These are phyloP conservation scores for Vaccinium corymbosum DNA, from an alignment of 148 eudicot species.

Conservation along the genomic window DNA sequence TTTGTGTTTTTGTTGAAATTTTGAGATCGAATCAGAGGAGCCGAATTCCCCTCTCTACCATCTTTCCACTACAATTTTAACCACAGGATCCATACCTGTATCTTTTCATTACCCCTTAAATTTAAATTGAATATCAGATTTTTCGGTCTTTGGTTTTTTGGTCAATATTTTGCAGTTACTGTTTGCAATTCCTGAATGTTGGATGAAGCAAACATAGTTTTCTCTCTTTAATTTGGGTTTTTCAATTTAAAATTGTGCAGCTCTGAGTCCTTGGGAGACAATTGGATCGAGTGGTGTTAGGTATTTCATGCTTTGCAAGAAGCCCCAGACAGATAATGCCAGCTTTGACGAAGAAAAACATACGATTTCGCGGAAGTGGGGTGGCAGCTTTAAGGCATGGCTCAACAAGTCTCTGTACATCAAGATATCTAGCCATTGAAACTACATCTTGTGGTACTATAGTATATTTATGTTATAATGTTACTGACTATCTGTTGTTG, in stretches of 20 bases:
- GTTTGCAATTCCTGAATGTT: too few species aligned
- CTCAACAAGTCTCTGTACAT: conserved; percentile 59
- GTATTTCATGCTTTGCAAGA: conserved; percentile 55
- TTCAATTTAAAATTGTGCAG: conserved; percentile 18
- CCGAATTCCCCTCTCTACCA: too few species aligned
- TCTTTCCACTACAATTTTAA: too few species aligned
- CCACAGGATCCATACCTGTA: too few species aligned
- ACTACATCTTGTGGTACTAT: neutral
- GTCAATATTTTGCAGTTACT: too few species aligned
- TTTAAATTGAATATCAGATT: too few species aligned
- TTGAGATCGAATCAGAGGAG: too few species aligned
- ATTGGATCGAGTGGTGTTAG: conserved; percentile 45
- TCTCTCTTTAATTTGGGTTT: neutral
- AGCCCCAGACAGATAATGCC: conserved; percentile 31
- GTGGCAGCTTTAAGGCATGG: conserved; percentile 76
- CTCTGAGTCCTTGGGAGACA: conserved; percentile 44
- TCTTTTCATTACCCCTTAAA: too few species aligned
- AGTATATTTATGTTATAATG: neutral
- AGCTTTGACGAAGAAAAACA: conserved; percentile 24
- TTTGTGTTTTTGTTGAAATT: too few species aligned
- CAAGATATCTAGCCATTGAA: conserved; percentile 64
- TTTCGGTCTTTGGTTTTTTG: too few species aligned
- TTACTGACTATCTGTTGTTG: neutral
- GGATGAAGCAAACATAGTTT: neutral
- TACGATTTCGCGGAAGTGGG: conserved; percentile 31